A percentile compares a stretch with the other conserved stretches of the same genome.
These are phyloP conservation scores for Talaromyces sp. DNA, from an alignment of 2,329 filamentous ascomycete genomes.

Conservation along the genomic window DNA sequence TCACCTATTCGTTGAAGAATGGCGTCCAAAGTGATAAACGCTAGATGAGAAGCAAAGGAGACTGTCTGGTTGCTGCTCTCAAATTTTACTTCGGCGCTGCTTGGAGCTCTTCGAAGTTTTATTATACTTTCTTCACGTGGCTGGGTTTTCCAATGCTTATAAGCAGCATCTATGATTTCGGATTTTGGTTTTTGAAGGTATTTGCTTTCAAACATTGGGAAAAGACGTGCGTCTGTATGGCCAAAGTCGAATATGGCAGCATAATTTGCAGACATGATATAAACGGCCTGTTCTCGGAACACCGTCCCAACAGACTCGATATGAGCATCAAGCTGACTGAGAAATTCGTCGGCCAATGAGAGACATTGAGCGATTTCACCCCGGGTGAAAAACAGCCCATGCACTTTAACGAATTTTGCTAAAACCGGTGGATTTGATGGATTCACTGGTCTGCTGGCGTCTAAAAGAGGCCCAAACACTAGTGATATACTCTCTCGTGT, in stretches of 20 bases:
- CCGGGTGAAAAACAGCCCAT: conserved; percentile 46
- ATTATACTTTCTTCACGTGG: conserved; percentile 1
- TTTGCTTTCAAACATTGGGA: conserved; percentile 22
- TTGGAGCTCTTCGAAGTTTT: not conserved
- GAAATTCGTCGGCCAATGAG: conserved; percentile 35
- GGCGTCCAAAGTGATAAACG: conserved; percentile 39
- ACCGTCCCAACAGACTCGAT: conserved; percentile 44
- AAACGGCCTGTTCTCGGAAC: conserved; percentile 52
- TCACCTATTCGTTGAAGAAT: conserved; percentile 47
- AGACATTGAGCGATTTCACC: conserved; percentile 35
- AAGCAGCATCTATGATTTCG: conserved; percentile 17
- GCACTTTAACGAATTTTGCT: conserved; percentile 49
- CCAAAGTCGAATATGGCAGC: conserved; percentile 55
- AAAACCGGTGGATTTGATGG: conserved; percentile 27
- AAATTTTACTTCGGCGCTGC: conserved; percentile 9
- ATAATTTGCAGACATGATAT: conserved; percentile 52
- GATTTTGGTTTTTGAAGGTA: conserved; percentile 13
- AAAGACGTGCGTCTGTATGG: conserved; percentile 28
- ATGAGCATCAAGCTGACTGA: conserved; percentile 44
- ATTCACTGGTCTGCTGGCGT: conserved; percentile 32
- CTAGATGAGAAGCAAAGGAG: conserved; percentile 36
- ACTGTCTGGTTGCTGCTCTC: conserved; percentile 22
- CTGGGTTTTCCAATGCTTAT: conserved; percentile 18
- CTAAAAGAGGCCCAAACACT: conserved; percentile 50
- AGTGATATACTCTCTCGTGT: conserved; percentile 54